Evolutionary conservation across 2,329 filamentous ascomycete species (phyloP), one percentile per base, ranked within the genome.

Genomic region (Dryadomyces quercus-mongolicae): DNA sequence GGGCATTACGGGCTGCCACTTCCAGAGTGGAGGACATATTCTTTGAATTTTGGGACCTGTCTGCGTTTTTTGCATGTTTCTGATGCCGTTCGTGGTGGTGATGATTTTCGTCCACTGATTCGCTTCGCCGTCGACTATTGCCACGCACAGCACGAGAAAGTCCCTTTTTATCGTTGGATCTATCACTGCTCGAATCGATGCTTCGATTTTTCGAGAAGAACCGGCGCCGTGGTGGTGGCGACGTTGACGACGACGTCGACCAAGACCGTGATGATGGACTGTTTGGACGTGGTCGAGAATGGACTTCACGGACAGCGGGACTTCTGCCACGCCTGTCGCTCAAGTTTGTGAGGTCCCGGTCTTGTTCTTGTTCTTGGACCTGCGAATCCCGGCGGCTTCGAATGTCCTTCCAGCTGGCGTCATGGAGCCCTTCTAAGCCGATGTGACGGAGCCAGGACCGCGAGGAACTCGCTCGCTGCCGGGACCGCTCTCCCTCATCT

Each of bases 1-100:
- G 36, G 1, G 62, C 63, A 36, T 61, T 59, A n/a, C 58, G 59
- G 0, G 54, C 60, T 1, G 61, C 62, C 1, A 46, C 45, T 47
- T 59, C 55, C 60, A 58, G 62, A 2, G 57, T 36, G 13, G 49
- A 52, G 1, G 43, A n/a, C n/a, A 54, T 5, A 46, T 43, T 16
- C 40, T 43, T 25, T 21, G 25, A 20, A n/a, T 31, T 15, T 12
- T 34, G 16, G 25, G 3, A 9, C 10, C 10, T 36, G n/a, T n/a
- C 20, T 15, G 16, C 12, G 18, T 44, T 16, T n/a, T 44, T 50
- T 2, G 5, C 16, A 36, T 2, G 22, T 25, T 34, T n/a, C 13
- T 48, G 46, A 16, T 18, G 25, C 5, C 31, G 46, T 15, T 48
- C 12, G 22, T 5, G 16, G 8, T 34, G 25, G 18, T 18, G 46